Evolutionary conservation across 805 yeast genomes (phyloP).

Genomic region (Tetrapisispora iriomotensis): DNA sequence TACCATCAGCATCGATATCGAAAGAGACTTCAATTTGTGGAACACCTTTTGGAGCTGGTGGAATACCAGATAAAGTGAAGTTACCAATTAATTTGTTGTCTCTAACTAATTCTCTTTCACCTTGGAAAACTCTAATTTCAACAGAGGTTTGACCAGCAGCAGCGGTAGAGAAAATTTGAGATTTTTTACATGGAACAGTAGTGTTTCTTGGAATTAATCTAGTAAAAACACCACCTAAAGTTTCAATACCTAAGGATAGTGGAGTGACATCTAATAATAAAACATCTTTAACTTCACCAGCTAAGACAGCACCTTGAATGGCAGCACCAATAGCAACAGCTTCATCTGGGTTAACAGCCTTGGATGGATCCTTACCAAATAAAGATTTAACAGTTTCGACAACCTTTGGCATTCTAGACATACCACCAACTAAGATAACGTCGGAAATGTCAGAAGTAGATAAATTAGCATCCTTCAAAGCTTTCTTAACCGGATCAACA

Average conservation of each 20-base stretch:
- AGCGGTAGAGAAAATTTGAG: conserved; percentile 97
- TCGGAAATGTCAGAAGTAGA: conserved; percentile 81
- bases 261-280: conserved; percentile 96
- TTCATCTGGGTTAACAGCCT: conserved; percentile 97
- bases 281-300: conserved; percentile 87
- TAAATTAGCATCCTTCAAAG: conserved; percentile 82
- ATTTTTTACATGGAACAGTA: conserved; percentile 97
- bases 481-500: conserved; percentile 89
- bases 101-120: conserved; percentile 98
- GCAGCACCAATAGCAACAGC: conserved; percentile 99
- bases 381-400: conserved; percentile 19
- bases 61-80: conserved; percentile 95
- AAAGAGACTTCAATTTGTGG: conserved; percentile 84
- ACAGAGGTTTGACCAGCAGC: conserved; percentile 98
- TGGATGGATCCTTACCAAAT: conserved; percentile 85
- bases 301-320: conserved; percentile 84
- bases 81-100: conserved; percentile 98
- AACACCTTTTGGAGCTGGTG: conserved; percentile 86
- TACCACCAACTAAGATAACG: conserved; percentile 96
- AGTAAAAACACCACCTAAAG: conserved; percentile 98
- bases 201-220: conserved; percentile 99
- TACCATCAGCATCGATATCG: conserved; percentile 96
- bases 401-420: conserved; percentile 97
- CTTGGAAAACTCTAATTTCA: conserved; percentile 98
- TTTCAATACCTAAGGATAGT: conserved; percentile 97